Evolutionary conservation across 2,329 filamentous ascomycete genomes (phyloP).

Genomic region (Lachnellula hyalina): DNA sequence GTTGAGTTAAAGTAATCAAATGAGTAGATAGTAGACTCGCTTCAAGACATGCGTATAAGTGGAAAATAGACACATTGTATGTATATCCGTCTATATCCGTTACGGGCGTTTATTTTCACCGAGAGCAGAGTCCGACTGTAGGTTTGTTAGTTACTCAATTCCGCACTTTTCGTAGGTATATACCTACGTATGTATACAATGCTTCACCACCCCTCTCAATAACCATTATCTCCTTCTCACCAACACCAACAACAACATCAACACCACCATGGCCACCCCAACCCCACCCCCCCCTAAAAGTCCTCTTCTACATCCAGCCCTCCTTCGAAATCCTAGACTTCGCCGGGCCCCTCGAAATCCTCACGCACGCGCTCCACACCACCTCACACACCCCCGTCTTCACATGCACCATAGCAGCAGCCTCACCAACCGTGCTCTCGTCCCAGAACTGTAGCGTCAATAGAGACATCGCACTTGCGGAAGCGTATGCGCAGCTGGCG

Average conservation of each 20-base stretch:
- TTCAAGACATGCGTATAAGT: too few relatives aligned
- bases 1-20: too few relatives aligned
- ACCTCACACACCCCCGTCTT: conserved; percentile 37
- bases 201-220: neutral
- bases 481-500: conserved; percentile 56
- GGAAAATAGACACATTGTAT: too few relatives aligned
- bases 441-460: conserved; percentile 60
- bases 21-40: too few relatives aligned
- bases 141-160: too few relatives aligned
- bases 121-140: too few relatives aligned
- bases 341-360: conserved; percentile 50
- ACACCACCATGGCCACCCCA: neutral
- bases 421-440: neutral
- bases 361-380: conserved; percentile 45
- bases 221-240: neutral
- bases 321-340: conserved; percentile 50
- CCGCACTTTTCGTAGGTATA: too few relatives aligned
- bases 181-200: too few relatives aligned
- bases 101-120: too few relatives aligned
- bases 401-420: conserved; percentile 44
- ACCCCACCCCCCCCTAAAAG: conserved; percentile 38
- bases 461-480: conserved; percentile 69
- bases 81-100: too few relatives aligned
- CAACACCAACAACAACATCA: neutral
- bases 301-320: conserved; percentile 49